Percentiles rank a stretch among this genome's conserved stretches.
Conservation (phyloP, 805 yeast genomes). For the Candida sakaeoensis region DNA sequence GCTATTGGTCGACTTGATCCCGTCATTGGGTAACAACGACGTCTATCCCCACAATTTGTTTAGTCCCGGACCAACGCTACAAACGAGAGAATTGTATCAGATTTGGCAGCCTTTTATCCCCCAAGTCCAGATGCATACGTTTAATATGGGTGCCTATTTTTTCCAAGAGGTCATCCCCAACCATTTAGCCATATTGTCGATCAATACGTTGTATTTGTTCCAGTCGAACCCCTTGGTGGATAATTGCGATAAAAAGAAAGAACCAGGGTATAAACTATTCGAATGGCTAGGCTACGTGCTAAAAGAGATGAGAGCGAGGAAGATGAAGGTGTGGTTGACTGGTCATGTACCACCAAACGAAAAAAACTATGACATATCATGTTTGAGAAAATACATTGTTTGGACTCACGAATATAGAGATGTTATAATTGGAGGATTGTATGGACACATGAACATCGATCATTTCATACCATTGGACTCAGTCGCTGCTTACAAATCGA, state of each 20-base stretch:
- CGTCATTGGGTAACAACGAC: slow-evolving; percentile 82
- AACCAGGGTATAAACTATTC: slow-evolving; percentile 77
- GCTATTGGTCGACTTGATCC: slow-evolving; percentile 49
- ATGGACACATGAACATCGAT: slow-evolving; percentile 88
- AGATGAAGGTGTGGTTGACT: slow-evolving; percentile 80
- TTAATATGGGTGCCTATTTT: slow-evolving; percentile 71
- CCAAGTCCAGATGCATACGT: slow-evolving; percentile 69
- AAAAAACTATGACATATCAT: slow-evolving; percentile 69
- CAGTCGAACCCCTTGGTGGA: slow-evolving; percentile 80
- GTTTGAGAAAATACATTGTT: slow-evolving; percentile 70
- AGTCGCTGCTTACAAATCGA: slow-evolving; percentile 57
- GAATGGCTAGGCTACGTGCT: slow-evolving; percentile 75
- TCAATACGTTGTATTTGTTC: slow-evolving; percentile 73
- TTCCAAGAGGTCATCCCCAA: slow-evolving; percentile 77
- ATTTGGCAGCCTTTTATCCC: slow-evolving; percentile 78
- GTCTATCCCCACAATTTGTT: slow-evolving; percentile 86
- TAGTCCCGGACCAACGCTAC: slow-evolving; percentile 85
- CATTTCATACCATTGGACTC: slow-evolving; percentile 80
- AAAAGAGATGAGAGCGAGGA: slow-evolving; percentile 66
- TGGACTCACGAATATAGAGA: slow-evolving; percentile 86
- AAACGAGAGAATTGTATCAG: slow-evolving; percentile 70
- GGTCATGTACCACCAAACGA: slow-evolving; percentile 89
- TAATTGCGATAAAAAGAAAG: slow-evolving; percentile 64
- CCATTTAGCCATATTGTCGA: slow-evolving; percentile 71
- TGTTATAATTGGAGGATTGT: slow-evolving; percentile 76